phyloP scores from a whole-genome alignment of 2,329 filamentous ascomycete genomes.

The Ascomycota sp. region DNA sequence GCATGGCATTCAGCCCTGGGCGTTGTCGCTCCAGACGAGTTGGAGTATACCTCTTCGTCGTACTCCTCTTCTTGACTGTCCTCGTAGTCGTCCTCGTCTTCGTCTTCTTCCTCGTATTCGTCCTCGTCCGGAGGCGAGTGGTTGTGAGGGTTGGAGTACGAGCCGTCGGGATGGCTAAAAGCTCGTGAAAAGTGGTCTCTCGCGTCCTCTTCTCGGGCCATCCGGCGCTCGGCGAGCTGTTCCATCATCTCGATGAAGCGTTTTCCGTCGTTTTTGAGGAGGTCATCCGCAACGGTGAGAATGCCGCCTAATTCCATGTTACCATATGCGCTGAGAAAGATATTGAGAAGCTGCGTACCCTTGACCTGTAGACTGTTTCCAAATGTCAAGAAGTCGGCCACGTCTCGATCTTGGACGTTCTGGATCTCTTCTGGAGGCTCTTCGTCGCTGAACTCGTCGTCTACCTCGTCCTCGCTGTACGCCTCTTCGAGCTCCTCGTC shows the following conservation, averaged over 20 bases:
- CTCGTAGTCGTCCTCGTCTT: conserved; percentile 40
- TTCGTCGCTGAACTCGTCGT: conserved; percentile 36
- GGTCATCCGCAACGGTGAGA: conserved; percentile 92
- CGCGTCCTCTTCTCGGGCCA: conserved; percentile 89
- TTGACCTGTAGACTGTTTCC: conserved; percentile 94
- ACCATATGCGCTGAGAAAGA: conserved; percentile 22
- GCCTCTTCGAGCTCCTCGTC: conserved; percentile 35
- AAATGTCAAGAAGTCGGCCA: conserved; percentile 88
- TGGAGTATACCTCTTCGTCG: conserved; percentile 54
- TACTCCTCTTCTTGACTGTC: conserved; percentile 44
- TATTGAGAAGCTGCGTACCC: conserved; percentile 33
- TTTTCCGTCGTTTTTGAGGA: conserved; percentile 96
- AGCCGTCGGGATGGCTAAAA: conserved; percentile 39
- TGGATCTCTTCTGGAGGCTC: conserved; percentile 51
- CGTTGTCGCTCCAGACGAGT: conserved; percentile 18
- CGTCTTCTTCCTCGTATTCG: conserved; percentile 43
- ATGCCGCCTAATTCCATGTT: conserved; percentile 61
- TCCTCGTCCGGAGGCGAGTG: conserved; percentile 63
- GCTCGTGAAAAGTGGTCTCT: conserved; percentile 37
- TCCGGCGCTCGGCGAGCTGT: conserved; percentile 86
- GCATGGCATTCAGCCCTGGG: conserved; percentile 20
- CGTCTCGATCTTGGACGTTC: conserved; percentile 38
- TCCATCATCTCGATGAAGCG: conserved; percentile 99
- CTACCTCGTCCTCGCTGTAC: conserved; percentile 34
- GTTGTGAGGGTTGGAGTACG: conserved; percentile 39